Percentiles rank a stretch among this genome's conserved stretches.
Conservation (phyloP, 148 eudicot genomes). For the Amaranthus hypochondriacus region DNA sequence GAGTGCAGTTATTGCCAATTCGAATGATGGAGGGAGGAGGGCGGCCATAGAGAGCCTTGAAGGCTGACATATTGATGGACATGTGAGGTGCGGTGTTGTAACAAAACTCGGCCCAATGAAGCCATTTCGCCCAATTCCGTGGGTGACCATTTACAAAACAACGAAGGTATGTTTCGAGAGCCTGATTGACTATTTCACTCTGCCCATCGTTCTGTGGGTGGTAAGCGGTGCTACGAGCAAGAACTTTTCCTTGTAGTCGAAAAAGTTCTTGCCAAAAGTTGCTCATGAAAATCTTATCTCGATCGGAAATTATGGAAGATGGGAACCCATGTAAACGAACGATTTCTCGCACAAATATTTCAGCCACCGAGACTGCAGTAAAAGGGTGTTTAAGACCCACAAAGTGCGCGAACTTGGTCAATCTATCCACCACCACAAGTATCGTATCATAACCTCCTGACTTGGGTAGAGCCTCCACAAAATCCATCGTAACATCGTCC, state of each 20-base stretch:
- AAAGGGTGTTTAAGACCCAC: background rate
- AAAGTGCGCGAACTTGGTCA: conserved; percentile 1
- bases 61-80: background rate
- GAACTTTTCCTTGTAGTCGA: background rate
- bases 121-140: background rate
- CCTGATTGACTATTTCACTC: background rate
- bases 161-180: background rate
- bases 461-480: background rate
- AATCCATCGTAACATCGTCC: background rate
- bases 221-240: background rate
- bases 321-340: background rate
- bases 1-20: background rate
- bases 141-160: background rate
- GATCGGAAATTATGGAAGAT: background rate
- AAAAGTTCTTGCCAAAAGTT: background rate
- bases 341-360: background rate
- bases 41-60: background rate
- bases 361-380: background rate
- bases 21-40: background rate
- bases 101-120: background rate
- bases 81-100: background rate
- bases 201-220: background rate
- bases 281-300: background rate
- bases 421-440: background rate
- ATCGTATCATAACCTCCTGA: background rate